Percentiles rank a stretch among this genome's conserved stretches.
Evolutionary conservation across 768 basidiomycete species (phyloP).

Genomic region (Rhizopogon vesiculosus): DNA sequence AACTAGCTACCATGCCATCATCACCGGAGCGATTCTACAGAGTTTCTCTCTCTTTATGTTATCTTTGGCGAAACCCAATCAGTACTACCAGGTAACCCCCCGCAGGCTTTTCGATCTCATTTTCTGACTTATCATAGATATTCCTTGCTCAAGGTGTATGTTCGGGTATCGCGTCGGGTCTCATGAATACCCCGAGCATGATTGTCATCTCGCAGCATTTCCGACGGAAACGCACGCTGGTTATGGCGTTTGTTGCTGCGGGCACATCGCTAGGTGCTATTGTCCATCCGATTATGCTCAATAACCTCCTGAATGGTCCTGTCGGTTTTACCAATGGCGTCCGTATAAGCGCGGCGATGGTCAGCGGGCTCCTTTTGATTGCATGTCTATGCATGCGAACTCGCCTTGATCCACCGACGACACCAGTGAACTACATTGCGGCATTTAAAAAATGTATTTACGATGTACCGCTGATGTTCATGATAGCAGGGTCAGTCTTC

Average conservation of each 20-base stretch:
- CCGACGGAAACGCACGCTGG: constrained; percentile 35
- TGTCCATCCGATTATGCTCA: constrained; percentile 52
- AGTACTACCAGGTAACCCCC: constrained; percentile 21
- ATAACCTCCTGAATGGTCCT: constrained; percentile 33
- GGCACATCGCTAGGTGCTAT: constrained; percentile 50
- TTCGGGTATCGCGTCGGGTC: constrained; percentile 44
- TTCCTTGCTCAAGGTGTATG: constrained; percentile 39
- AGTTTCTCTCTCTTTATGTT: constrained; percentile 22
- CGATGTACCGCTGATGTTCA: not conserved
- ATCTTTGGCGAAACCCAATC: constrained; percentile 17
- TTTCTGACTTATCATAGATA: constrained; percentile 24
- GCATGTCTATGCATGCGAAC: constrained; percentile 29
- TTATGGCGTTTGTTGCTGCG: constrained; percentile 44
- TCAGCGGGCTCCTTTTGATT: constrained; percentile 25
- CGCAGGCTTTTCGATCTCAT: not conserved
- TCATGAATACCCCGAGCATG: constrained; percentile 42
- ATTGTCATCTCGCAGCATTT: constrained; percentile 47
- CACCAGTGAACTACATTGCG: not conserved
- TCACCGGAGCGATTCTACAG: constrained; percentile 10
- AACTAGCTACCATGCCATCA: constrained; percentile 26
- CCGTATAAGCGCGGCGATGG: constrained; percentile 28
- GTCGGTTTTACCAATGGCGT: constrained; percentile 36
- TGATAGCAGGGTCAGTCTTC: not conserved
- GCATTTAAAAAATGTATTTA: not conserved
- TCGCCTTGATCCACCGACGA: constrained; percentile 26